These are phyloP conservation scores for Asterochloris sp. DNA, from an alignment of 139 green algal genomes.

Conservation along the genomic window DNA sequence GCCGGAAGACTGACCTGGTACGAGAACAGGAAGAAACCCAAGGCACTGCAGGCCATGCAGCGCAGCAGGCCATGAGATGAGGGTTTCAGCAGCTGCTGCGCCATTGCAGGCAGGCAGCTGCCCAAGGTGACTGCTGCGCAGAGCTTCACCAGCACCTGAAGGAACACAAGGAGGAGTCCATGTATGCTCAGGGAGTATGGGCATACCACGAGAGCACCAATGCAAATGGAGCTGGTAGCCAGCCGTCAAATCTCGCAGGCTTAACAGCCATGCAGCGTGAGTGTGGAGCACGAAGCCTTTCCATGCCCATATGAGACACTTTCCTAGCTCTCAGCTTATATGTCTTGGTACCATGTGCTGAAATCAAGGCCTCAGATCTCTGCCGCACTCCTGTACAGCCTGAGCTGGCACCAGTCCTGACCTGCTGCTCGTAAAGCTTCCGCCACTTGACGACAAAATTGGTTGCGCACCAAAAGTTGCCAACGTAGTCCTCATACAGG, in stretches of 20 bases:
- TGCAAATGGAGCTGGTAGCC: background rate
- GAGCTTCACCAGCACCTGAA: constrained; percentile 38
- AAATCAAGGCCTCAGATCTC: background rate
- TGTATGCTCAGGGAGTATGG: background rate
- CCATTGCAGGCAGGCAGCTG: constrained; percentile 53
- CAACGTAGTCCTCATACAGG: constrained; percentile 97
- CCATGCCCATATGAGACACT: background rate
- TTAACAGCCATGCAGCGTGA: background rate
- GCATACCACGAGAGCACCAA: background rate
- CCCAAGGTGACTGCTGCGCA: constrained; percentile 63
- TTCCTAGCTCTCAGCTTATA: background rate
- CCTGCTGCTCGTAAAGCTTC: constrained; percentile 36
- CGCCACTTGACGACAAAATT: constrained; percentile 88
- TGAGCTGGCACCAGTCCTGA: background rate
- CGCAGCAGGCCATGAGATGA: constrained; percentile 66
- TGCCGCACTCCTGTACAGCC: background rate
- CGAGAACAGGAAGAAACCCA: constrained; percentile 95
- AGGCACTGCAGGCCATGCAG: constrained; percentile 72
- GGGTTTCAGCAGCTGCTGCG: constrained; percentile 62
- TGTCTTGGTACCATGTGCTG: too few relatives aligned
- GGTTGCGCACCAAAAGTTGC: constrained; percentile 95
- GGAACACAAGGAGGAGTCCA: background rate
- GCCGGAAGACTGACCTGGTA: constrained; percentile 76
- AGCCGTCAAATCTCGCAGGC: background rate
- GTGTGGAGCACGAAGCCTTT: background rate